These are phyloP conservation scores for Termitomyces eurrhizus DNA, from an alignment of 768 basidiomycete species.

Conservation along the genomic window DNA sequence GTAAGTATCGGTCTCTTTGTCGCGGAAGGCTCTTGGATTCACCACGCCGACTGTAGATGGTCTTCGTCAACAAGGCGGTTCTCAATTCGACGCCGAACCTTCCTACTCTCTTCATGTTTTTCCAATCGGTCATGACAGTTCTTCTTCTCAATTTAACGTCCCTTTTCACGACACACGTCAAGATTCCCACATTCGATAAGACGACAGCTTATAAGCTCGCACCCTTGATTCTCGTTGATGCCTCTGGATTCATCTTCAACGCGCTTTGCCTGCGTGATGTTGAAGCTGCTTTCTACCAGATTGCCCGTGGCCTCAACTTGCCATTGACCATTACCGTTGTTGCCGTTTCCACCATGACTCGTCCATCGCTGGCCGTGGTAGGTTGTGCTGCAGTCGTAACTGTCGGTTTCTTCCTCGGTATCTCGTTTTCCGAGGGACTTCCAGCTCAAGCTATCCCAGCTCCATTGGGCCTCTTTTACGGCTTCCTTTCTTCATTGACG, in stretches of 20 bases:
- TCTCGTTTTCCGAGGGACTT: conserved; percentile 31
- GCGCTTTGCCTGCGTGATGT: conserved; percentile 40
- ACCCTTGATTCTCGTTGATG: conserved; percentile 33
- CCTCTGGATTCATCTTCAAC: conserved; percentile 28
- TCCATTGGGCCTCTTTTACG: conserved; percentile 62
- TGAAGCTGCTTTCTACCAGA: conserved; percentile 76
- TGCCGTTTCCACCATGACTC: conserved; percentile 51
- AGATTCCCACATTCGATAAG: conserved; percentile 20
- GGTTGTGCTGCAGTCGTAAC: conserved; percentile 69
- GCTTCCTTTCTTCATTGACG: conserved; percentile 62
- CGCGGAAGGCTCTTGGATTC: not conserved
- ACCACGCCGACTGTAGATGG: conserved; percentile 42
- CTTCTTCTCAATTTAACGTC: conserved; percentile 21
- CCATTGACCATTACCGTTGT: conserved; percentile 76
- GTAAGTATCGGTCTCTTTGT: conserved; percentile 34
- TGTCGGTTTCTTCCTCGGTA: conserved; percentile 64
- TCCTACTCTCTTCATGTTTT: conserved; percentile 25
- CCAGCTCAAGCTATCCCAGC: conserved; percentile 49
- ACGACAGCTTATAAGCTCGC: conserved; percentile 18
- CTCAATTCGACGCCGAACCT: conserved; percentile 26
- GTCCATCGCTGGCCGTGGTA: conserved; percentile 59
- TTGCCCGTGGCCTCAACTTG: conserved; percentile 75
- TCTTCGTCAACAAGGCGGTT: conserved; percentile 52
- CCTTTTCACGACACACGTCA: conserved; percentile 21
- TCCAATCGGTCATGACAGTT: conserved; percentile 27